phyloP scores from a whole-genome alignment of 75 land plant species.

The Larix kaempferi region DNA sequence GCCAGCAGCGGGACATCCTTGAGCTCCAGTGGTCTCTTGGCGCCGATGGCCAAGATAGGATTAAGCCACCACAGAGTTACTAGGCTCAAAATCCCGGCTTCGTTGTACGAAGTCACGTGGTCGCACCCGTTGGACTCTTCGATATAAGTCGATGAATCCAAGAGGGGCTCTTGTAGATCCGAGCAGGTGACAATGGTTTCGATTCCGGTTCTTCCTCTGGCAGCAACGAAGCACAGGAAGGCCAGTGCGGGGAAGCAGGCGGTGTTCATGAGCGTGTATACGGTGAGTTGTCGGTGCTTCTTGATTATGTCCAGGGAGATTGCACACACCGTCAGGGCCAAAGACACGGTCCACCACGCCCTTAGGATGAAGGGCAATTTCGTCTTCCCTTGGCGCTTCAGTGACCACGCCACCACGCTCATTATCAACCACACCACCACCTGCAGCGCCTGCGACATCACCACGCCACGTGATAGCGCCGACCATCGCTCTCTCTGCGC shows the following conservation, averaged over 20 bases:
- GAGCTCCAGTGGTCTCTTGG: slow-evolving; percentile 28
- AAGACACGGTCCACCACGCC: slow-evolving; percentile 60
- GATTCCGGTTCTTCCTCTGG: slow-evolving; percentile 46
- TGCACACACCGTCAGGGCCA: slow-evolving; percentile 36
- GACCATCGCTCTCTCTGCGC: slow-evolving; percentile 11
- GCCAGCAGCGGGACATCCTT: slow-evolving; percentile 33
- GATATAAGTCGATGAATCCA: slow-evolving; percentile 24
- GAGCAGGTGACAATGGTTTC: slow-evolving; percentile 15
- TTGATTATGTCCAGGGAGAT: slow-evolving; percentile 36
- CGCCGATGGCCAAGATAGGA: slow-evolving; percentile 28
- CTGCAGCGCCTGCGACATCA: slow-evolving; percentile 43
- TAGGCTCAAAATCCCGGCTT: slow-evolving; percentile 33
- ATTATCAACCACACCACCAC: slow-evolving; percentile 47
- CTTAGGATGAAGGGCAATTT: slow-evolving; percentile 46
- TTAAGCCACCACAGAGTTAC: slow-evolving; percentile 36
- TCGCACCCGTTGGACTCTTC: slow-evolving; percentile 27
- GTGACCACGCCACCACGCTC: slow-evolving; percentile 28
- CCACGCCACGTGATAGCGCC: slow-evolving; percentile 13
- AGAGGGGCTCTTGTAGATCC: slow-evolving; percentile 55
- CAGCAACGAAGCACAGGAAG: slow-evolving; percentile 49
- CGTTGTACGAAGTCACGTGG: slow-evolving; percentile 39
- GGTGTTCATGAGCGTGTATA: slow-evolving; percentile 44
- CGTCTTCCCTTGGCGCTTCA: slow-evolving; percentile 28
- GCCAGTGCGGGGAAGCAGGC: slow-evolving; percentile 42
- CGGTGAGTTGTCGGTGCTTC: slow-evolving; percentile 13